Evolutionary conservation across 179 eudicot genomes (phyloP), one percentile per base, ranked within the genome.

Genomic region (Camellia oleifera): DNA sequence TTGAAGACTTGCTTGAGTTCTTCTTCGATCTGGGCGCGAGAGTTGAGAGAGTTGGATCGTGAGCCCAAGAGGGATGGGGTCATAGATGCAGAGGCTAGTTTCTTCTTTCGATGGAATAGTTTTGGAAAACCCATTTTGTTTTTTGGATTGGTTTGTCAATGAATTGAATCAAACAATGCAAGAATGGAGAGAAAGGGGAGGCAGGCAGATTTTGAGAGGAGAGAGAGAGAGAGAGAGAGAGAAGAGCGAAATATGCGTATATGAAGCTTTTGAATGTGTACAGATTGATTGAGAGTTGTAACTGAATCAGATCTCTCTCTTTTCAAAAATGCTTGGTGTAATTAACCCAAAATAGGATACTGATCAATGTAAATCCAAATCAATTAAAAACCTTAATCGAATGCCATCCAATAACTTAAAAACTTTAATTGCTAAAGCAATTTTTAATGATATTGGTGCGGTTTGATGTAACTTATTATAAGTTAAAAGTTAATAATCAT

Each of bases 1-100:
- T 87, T 84, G 65, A 91, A 91, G 44, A 91, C 92, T 2, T 85
- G 92, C 42, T 87, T 81, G 26, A 91, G 86, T 5, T 88, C 94
- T 40, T 89, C 87, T 57, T 78, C 80, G 78, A 82, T 73, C 77
- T 72, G 71, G 5, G 69, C 74, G 0, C 74, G 67, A 0, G 83
- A 52, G 79, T 13, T 57, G 32, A 23, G 7, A 1, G 71, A 77
- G 0, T 58, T 14, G 7, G 71, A 48, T 23, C 46, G 68, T 1
- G 81, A 78, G 6, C 7, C 18, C 40, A 20, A 5, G 0, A 66
- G 62, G 3, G 79, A 69, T 60, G 15, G 77, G n/a, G 2, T 14
- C 9, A 72, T 56, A 4, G 50, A 32, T 11, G 56, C 3, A 13
- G 77, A 14, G 56, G 32, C 56, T 32, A 54, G 74, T n/a, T 70